Base-by-base conservation (phyloP, 2,329 filamentous ascomycete genomes). In the Furcasterigmium furcatum region DNA sequence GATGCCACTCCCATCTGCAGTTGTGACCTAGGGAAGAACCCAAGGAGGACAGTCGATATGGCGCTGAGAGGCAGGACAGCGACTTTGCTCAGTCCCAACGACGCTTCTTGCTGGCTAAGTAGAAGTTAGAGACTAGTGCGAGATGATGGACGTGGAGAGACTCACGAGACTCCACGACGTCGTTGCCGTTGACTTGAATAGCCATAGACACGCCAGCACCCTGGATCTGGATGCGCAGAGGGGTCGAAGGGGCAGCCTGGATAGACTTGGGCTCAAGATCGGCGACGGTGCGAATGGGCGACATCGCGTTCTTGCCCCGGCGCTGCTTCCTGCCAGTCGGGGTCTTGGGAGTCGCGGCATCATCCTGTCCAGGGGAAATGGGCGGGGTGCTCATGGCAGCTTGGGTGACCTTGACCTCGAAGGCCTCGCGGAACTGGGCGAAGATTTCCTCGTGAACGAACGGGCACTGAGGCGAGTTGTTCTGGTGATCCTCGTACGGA, bases 31-130 rank as follows among this genome's bases (percentile, higher is more conserved):
- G n/a, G n/a, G n/a, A n/a, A n/a, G n/a, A n/a, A n/a, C n/a, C n/a
- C n/a, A n/a, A n/a, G n/a, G n/a, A n/a, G 7, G 24, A 27, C 24
- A 27, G 24, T 27, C 24, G 24, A 7, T 27, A 7, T 27, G 7
- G 24, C 24, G 24, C 24, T 12, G 7, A 12, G 24, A 27, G 24
- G 24, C 24, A 27, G n/a, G n/a, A n/a, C n/a, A n/a, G n/a, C n/a
- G n/a, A n/a, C 24, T 7, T 27, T 7, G 24, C 32, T 42, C 9
- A 42, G 40, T 21, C 5, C 16, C 9, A 9, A 12, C 40, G 40
- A 21, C 40, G 40, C 19, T 42, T 42, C 40, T 42, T 42, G 27
- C 24, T 32, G 9, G 40, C 40, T 42, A 19, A 21, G 18, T 21
- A n/a, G n/a, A 18, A 22, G 8, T 18, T 9, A 18, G 40, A 42